These are phyloP conservation scores for Akanthomyces uredinophilus DNA, from an alignment of 2,329 filamentous ascomycete genomes.

Conservation along the genomic window DNA sequence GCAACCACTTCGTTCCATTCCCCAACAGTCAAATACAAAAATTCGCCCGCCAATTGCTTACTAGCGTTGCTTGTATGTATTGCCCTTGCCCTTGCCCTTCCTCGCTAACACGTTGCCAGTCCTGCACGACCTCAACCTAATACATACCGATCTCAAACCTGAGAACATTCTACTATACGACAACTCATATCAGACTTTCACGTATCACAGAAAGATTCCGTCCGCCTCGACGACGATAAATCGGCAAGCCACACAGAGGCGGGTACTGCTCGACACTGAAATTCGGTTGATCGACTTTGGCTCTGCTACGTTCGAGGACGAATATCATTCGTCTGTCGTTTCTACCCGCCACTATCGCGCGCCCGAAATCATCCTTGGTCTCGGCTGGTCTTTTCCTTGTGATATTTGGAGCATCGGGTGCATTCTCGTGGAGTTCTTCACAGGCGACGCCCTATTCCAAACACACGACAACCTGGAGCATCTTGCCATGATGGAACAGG, in stretches of 20 bases:
- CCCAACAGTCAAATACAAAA: constrained; percentile 97
- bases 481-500: constrained; percentile 69
- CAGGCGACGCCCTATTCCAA: constrained; percentile 66
- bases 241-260: constrained; percentile 58
- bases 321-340: constrained; percentile 68
- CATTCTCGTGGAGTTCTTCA: constrained; percentile 68
- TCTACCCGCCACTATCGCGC: constrained; percentile 66
- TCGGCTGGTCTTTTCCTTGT: constrained; percentile 67
- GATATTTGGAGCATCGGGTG: constrained; percentile 73
- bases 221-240: constrained; percentile 58
- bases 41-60: constrained; percentile 92
- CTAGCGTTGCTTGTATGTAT: constrained; percentile 91
- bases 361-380: constrained; percentile 64
- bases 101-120: constrained; percentile 46
- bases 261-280: constrained; percentile 63
- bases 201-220: constrained; percentile 65
- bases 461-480: constrained; percentile 70
- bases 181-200: constrained; percentile 63
- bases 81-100: not conserved
- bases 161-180: constrained; percentile 66
- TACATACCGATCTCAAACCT: constrained; percentile 78
- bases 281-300: constrained; percentile 68
- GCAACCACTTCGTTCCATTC: constrained; percentile 91
- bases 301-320: constrained; percentile 67
- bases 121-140: constrained; percentile 92